Base-by-base conservation (phyloP, 148 eudicot genomes). In the Euryodendron excelsum region DNA sequence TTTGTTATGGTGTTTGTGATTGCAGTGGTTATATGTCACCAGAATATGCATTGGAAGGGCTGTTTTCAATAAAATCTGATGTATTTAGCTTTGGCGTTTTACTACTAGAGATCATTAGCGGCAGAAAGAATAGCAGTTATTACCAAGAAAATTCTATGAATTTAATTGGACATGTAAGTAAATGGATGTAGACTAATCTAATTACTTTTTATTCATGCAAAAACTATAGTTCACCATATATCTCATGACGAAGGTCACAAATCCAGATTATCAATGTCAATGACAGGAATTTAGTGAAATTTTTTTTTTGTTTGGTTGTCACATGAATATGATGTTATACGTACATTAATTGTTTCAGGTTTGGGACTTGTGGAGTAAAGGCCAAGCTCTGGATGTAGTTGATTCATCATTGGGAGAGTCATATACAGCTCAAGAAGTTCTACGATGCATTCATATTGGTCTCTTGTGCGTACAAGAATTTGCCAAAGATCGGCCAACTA, bases 11-110 rank as follows among this genome's bases (percentile, higher is more conserved):
- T 18, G 8, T 28, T 64, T 64, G 69, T 64, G 39, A 34, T 17
- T 80, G 75, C 87, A 87, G 90, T 70, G 90, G 92, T 48, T 87
- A 89, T 59, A 89, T 89, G 92, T 78, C 92, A 41, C 92, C 92
- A 0, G 92, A 89, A 71, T 89, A 89, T 63, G 90, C 90, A 28
- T 69, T 89, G 56, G 85, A 87, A 58, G 92, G 92, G 17, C 68
- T 77, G 2, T 85, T 89, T 61, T 89, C 89, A 25, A 18, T 84
- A 10, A 89, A 87, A 66, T 87, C 92, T 0, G 90, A 89, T 76
- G 88, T 89, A 39, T 89, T 89, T 48, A 89, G 89, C 72, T 89
- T 87, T 4, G 92, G 92, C 50, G 90, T 87, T 30, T 59, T 89
- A 28, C 15, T 89, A 23, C 44, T 90, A 23, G 90, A 90, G 83